Evolutionary conservation across 2,329 filamentous ascomycete species (phyloP).

Genomic region (Fusarium keratoplasticum): DNA sequence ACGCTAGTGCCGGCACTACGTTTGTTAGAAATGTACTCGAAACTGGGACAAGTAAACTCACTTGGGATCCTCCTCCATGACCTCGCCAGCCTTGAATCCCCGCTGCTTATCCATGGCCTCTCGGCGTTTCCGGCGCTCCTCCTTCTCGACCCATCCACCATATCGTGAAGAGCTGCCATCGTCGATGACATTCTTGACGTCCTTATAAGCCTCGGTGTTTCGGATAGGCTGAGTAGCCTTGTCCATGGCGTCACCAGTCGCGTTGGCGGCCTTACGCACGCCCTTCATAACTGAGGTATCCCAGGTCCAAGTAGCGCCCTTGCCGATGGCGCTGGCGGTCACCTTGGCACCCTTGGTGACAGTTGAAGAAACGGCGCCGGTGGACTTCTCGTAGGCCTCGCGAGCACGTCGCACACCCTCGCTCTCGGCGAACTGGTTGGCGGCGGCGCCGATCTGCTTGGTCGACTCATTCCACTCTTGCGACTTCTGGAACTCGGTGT

Average conservation of each 20-base stretch:
- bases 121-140: slow-evolving; percentile 85
- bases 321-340: slow-evolving; percentile 87
- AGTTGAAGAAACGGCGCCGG: slow-evolving; percentile 82
- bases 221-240: slow-evolving; percentile 95
- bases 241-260: slow-evolving; percentile 87
- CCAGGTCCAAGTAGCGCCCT: slow-evolving; percentile 96
- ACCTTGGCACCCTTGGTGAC: slow-evolving; percentile 85
- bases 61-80: slow-evolving; percentile 87
- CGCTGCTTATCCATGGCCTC: slow-evolving; percentile 77
- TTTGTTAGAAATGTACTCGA: slow-evolving; percentile 45
- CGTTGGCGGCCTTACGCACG: slow-evolving; percentile 85
- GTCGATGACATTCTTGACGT: slow-evolving; percentile 95
- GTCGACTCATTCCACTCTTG: slow-evolving; percentile 99
- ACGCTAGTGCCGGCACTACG: slow-evolving; percentile 90
- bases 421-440: slow-evolving; percentile 92
- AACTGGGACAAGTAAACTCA: slow-evolving; percentile 63
- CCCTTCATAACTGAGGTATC: slow-evolving; percentile 94
- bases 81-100: slow-evolving; percentile 62
- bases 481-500: slow-evolving; percentile 92
- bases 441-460: slow-evolving; percentile 89
- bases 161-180: slow-evolving; percentile 97
- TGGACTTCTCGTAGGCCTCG: slow-evolving; percentile 87
- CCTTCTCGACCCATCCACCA: slow-evolving; percentile 96
- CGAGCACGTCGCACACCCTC: slow-evolving; percentile 88
- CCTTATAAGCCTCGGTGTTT: slow-evolving; percentile 94